phyloP scores from a whole-genome alignment of 139 green algal genomes.

The Tetraselmis chui region DNA sequence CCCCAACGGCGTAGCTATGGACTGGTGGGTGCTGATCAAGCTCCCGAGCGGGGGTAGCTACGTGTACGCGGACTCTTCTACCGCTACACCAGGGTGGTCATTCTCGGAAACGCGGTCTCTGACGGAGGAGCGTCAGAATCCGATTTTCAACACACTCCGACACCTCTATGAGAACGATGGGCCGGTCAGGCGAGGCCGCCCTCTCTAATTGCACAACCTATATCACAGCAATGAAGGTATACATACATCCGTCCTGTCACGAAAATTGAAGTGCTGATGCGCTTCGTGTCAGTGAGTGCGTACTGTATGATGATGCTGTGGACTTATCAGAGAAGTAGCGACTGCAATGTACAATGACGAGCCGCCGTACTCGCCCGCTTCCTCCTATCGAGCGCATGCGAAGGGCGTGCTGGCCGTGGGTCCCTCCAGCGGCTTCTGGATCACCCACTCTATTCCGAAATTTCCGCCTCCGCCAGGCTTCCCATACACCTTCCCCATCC shows the following conservation, averaged over 20 bases:
- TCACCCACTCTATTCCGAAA: not conserved
- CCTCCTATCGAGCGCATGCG: not conserved
- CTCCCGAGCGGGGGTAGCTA: not conserved
- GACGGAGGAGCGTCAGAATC: not conserved
- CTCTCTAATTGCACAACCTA: too few species aligned
- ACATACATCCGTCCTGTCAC: too few species aligned
- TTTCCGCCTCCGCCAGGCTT: not conserved
- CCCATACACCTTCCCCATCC: not conserved
- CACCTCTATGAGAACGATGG: too few species aligned
- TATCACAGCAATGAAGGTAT: too few species aligned
- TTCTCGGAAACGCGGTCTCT: not conserved
- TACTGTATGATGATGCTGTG: too few species aligned
- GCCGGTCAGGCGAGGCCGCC: too few species aligned
- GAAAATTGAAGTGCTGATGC: too few species aligned
- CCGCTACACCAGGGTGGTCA: not conserved
- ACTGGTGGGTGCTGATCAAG: not conserved
- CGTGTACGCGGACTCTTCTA: not conserved
- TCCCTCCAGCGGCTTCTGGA: not conserved
- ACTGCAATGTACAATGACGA: not conserved
- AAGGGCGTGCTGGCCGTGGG: not conserved
- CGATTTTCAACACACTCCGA: not conserved
- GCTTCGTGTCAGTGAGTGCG: too few species aligned
- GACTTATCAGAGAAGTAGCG: too few species aligned
- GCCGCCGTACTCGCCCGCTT: not conserved
- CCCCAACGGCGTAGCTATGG: not conserved